These are phyloP conservation scores for Acacia crassicarpa DNA, from an alignment of 306 rosid species.

Conservation along the genomic window DNA sequence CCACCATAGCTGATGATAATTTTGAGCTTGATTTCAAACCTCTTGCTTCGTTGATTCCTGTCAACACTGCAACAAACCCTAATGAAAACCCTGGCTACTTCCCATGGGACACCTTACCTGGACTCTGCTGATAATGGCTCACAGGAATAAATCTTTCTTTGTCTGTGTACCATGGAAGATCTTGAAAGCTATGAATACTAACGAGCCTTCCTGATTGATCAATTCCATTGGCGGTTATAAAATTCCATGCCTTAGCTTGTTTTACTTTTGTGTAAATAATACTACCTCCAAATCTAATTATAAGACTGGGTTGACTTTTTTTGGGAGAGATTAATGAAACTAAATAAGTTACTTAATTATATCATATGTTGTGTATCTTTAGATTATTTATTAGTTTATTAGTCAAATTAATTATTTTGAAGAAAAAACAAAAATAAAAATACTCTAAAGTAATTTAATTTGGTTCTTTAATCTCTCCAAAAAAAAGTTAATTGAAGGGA, in stretches of 20 bases:
- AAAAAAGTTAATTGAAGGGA: too few species aligned
- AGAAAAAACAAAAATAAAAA: too few species aligned
- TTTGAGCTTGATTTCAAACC: constrained; percentile 61
- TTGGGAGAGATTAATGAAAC: too few species aligned
- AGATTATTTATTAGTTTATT: too few species aligned
- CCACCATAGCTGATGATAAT: constrained; percentile 33
- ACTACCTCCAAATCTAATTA: too few species aligned
- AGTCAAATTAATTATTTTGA: too few species aligned
- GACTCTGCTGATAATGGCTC: constrained; percentile 50
- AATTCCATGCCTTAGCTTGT: not conserved
- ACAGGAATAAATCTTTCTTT: not conserved
- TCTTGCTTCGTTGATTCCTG: constrained; percentile 63
- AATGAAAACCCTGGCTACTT: constrained; percentile 42
- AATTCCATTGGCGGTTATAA: not conserved
- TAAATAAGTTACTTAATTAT: too few species aligned
- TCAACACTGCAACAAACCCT: constrained; percentile 44
- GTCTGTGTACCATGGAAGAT: constrained; percentile 8
- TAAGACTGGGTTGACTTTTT: too few species aligned
- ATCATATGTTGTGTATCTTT: too few species aligned
- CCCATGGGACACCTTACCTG: constrained; percentile 77
- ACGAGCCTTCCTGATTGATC: not conserved
- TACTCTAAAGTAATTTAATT: too few species aligned
- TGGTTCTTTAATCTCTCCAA: too few species aligned
- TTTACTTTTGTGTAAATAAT: not conserved
- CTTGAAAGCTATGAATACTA: constrained; percentile 9